Base-by-base conservation (phyloP, 495 filamentous ascomycete genomes). In the Penicillium subrubescens region DNA sequence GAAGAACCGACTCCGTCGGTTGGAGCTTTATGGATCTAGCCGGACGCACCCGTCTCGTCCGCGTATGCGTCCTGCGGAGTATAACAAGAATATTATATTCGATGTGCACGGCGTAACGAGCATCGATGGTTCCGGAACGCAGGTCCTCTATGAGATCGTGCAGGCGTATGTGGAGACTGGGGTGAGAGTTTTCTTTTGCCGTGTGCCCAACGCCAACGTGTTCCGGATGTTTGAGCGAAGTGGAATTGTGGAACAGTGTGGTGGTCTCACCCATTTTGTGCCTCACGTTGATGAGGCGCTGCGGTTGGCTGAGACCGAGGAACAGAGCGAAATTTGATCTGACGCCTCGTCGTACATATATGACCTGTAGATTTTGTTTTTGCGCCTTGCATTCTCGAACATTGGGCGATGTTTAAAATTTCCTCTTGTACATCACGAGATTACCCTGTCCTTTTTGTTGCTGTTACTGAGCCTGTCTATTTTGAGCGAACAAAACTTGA, bases 61-160 rank as follows among this genome's bases (percentile, higher is more conserved):
- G 6, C 83, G 91, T 8, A 81, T 95, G 34, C 81, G 92, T 12
- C 75, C 83, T 19, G 83, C 86, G 15, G 87, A 91, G 63, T 87
- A 91, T 57, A 97, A 96, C 64, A 84, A 86, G 59, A 97, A 96
- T 68, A 83, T 99, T 72, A 94, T 99, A 61, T 98, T 99, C 71
- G 95, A 99, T 73, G 91, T 98, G 14, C 94, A 98, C 67, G 94
- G 95, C 1, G 95, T 99, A 1, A 95, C 94, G 0, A 87, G 88
- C 51, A 87, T 99, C 65, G 95, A 99, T 73, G 95, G 93, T 21
- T 94, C 92, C 0, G 95, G 94, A 1, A 90, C 92, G 0, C 95
- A 98, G 75, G 94, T 98, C 5, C 78, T 99, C 5, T 84, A 81
- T 51, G 95, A 98, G 78, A 97, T 98, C 65, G 92, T 99, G 41